A percentile compares a stretch with the other conserved stretches of the same genome.
Conservation (phyloP, 805 yeast species). For the Pichia cabralensis region DNA sequence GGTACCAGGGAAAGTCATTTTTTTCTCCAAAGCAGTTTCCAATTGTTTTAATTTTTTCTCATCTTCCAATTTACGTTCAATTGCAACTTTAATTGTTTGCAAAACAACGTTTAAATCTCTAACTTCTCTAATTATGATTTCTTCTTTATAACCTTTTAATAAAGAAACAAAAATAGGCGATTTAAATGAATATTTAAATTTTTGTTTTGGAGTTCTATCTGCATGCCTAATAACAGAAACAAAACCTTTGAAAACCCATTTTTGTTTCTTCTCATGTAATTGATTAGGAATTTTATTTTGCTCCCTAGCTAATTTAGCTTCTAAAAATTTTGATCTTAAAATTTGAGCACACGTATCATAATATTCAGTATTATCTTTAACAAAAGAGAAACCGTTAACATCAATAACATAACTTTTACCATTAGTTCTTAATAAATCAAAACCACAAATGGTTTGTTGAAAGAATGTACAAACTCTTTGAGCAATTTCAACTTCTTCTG, state of each 20-base stretch:
- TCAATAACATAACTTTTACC: conserved; percentile 90
- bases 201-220: conserved; percentile 97
- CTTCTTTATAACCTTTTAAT: conserved; percentile 90
- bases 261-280: conserved; percentile 60
- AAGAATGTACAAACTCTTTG: conserved; percentile 62
- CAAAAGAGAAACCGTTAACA: conserved; percentile 96
- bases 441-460: conserved; percentile 94
- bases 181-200: conserved; percentile 89
- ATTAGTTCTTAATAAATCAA: conserved; percentile 81
- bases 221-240: conserved; percentile 93
- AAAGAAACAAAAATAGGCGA: conserved; percentile 78
- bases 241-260: conserved; percentile 93
- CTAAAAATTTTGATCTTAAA: conserved; percentile 60
- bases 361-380: conserved; percentile 79
- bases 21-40: conserved; percentile 77
- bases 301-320: conserved; percentile 45
- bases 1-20: conserved; percentile 88
- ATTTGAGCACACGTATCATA: conserved; percentile 78
- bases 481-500: conserved; percentile 76
- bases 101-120: conserved; percentile 79
- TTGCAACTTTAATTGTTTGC: conserved; percentile 75
- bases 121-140: conserved; percentile 86
- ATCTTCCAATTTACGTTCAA: conserved; percentile 73
- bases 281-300: conserved; percentile 25
- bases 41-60: conserved; percentile 64